A percentile compares a stretch with the other conserved stretches of the same genome.
These are phyloP conservation scores for Ophiostoma perfectum DNA, from an alignment of 2,329 filamentous ascomycete genomes.

Conservation along the genomic window DNA sequence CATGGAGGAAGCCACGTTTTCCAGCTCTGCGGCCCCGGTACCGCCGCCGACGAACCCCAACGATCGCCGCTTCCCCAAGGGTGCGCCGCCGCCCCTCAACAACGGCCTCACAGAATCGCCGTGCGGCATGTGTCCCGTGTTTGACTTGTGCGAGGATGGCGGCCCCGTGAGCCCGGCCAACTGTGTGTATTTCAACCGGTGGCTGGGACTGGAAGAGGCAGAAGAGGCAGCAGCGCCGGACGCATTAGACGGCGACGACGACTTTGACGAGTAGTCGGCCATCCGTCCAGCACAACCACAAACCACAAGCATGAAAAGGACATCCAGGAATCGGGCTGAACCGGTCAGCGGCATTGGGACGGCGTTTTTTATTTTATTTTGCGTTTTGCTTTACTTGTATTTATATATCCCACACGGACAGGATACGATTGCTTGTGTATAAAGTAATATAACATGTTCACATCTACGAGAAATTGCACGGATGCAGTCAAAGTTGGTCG, in stretches of 20 bases:
- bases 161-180: constrained; percentile 84
- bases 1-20: constrained; percentile 35
- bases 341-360: constrained; percentile 18
- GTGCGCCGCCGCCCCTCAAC: constrained; percentile 40
- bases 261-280: constrained; percentile 8
- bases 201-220: constrained; percentile 56
- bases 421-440: background rate
- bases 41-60: constrained; percentile 25
- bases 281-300: background rate
- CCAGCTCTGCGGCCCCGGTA: constrained; percentile 11
- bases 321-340: background rate
- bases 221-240: constrained; percentile 28
- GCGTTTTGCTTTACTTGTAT: background rate
- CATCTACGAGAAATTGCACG: background rate
- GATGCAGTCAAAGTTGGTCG: background rate
- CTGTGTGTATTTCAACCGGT: constrained; percentile 86
- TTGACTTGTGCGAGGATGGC: constrained; percentile 84
- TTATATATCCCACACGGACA: constrained; percentile 4
- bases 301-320: background rate
- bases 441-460: background rate
- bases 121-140: constrained; percentile 88
- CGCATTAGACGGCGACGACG: constrained; percentile 16
- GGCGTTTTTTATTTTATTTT: constrained; percentile 12
- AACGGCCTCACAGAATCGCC: constrained; percentile 85
- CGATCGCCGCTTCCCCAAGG: constrained; percentile 28